These are phyloP conservation scores for Aureobasidium musti DNA, from an alignment of 2,329 filamentous ascomycete species.

Conservation along the genomic window DNA sequence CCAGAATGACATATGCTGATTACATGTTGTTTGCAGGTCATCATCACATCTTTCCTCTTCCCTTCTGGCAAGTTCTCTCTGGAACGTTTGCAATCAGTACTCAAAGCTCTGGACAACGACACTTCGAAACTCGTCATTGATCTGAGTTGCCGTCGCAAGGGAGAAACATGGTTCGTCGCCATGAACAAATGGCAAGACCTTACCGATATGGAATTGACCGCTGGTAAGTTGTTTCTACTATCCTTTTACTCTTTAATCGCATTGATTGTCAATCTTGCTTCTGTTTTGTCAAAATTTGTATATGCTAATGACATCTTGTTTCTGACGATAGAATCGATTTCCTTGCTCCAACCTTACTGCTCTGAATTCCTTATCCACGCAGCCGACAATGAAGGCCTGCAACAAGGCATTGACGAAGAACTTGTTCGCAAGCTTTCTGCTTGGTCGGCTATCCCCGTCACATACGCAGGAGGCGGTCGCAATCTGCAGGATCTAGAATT, in stretches of 20 bases:
- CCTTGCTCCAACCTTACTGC: constrained; percentile 82
- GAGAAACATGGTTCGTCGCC: constrained; percentile 86
- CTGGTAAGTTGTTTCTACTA: constrained; percentile 57
- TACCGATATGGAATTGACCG: constrained; percentile 90
- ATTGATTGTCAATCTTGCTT: no score
- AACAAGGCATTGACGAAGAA: constrained; percentile 84
- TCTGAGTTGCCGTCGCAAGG: constrained; percentile 80
- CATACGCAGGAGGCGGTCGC: constrained; percentile 92
- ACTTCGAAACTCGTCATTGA: constrained; percentile 87
- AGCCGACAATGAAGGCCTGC: constrained; percentile 92
- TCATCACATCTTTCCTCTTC: constrained; percentile 95
- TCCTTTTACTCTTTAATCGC: not conserved
- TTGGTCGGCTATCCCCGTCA: constrained; percentile 92
- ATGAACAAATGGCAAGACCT: constrained; percentile 99
- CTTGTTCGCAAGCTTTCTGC: constrained; percentile 73
- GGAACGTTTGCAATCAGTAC: constrained; percentile 70
- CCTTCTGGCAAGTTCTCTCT: constrained; percentile 80
- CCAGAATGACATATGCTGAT: not conserved
- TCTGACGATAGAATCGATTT: constrained; percentile 70
- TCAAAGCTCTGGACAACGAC: constrained; percentile 71
- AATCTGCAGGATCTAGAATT: constrained; percentile 77
- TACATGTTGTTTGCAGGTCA: constrained; percentile 63
- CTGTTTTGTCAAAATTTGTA: no score
- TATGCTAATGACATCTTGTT: not conserved
- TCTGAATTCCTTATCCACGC: constrained; percentile 97